Conservation (phyloP, 305 asterid genomes). For the Fraxinus baroniana region DNA sequence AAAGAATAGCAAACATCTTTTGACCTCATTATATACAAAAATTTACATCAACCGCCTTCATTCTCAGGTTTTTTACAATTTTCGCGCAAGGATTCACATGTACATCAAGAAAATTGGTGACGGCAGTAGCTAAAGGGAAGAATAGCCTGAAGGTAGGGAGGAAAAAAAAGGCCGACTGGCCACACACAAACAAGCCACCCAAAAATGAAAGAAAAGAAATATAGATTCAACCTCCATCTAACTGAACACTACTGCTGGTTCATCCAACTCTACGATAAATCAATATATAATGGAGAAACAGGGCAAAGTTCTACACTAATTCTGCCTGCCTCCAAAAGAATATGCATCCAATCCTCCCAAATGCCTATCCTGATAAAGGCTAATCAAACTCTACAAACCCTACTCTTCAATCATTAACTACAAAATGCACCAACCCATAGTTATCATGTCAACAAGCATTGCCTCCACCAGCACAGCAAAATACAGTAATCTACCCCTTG, state of each 20-base stretch:
- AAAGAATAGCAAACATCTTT: conserved; percentile 22
- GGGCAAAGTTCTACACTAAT: conserved; percentile 29
- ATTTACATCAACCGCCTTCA: conserved; percentile 45
- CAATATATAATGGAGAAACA: conserved; percentile 53
- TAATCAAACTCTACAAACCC: conserved; percentile 35
- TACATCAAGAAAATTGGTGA: conserved; percentile 41
- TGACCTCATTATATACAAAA: conserved; percentile 46
- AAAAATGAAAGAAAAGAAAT: conserved; percentile 21
- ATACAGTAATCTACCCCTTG: conserved; percentile 9
- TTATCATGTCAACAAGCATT: conserved; percentile 18
- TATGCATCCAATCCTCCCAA: conserved; percentile 47
- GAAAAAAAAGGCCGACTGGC: conserved; percentile 15
- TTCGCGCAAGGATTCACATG: conserved; percentile 36
- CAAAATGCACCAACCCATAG: conserved; percentile 21
- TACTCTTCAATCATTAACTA: conserved; percentile 30
- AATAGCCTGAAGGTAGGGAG: conserved; percentile 27
- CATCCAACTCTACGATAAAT: conserved; percentile 48
- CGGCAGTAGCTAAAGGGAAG: neutral
- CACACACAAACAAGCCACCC: conserved; percentile 32
- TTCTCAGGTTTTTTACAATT: conserved; percentile 30
- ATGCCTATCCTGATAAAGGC: conserved; percentile 29
- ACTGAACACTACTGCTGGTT: conserved; percentile 40
- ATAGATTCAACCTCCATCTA: conserved; percentile 36
- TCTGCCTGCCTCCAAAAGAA: conserved; percentile 75
- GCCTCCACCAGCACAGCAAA: conserved; percentile 25